Base-by-base conservation (phyloP, 202 grass and related monocot species). In the Digitaria exilis region DNA sequence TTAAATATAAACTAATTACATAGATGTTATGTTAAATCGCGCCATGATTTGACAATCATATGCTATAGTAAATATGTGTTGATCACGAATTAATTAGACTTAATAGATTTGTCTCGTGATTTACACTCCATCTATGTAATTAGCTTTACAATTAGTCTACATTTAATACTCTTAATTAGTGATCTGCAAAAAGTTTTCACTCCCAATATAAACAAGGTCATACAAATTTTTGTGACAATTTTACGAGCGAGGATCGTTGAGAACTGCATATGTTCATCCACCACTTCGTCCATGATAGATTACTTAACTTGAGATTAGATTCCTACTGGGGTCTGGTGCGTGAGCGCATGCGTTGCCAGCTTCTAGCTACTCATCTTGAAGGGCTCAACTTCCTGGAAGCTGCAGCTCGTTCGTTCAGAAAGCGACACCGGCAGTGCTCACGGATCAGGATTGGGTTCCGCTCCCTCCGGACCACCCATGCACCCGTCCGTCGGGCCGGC, bases 331-430 rank as follows among this genome's bases (percentile, higher is more conserved):
- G 41, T 14, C 6, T 17, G 76, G 43, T 14, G 43, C 18, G 54
- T 60, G 75, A 55, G 77, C 21, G 32, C 65, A 42, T 79, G 67
- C 65, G 9, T 45, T 62, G 56, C 57, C 34, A 65, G 35, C 28
- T 83, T 87, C 57, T 26, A 79, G 80, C 67, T 73, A 48, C 24
- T 58, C 28, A 46, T 65, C 83, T 79, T 65, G 79, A 78, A 28
- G 5, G 57, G 57, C 80, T 65, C 26, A 78, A 88, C 65, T 78
- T 87, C 65, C 56, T 65, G 60, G 57, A 83, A 83, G 48, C 48
- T 80, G 69, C 60, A 75, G 35, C 9, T 46, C 44, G 49, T 81
- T 80, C 50, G 49, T 86, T 58, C 30, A 71, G 65, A 72, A 88
- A 78, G 57, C 26, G 57, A 86, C 50, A 65, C 51, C 71, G 29